Base-by-base conservation (phyloP, 441 rosid species). In the Populus hybrid region DNA sequence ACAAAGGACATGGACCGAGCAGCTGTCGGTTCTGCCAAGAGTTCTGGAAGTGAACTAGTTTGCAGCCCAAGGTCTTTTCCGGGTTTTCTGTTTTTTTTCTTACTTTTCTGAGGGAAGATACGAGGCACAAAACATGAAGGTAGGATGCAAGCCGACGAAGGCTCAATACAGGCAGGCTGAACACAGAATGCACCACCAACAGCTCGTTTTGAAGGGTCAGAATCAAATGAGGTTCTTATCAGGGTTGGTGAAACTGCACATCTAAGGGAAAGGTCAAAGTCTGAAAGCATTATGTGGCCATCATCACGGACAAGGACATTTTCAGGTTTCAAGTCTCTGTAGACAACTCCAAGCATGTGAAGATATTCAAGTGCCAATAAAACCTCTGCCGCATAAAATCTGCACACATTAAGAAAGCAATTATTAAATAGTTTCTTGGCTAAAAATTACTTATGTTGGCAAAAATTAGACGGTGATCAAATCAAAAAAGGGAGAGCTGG, bases 201-300 rank as follows among this genome's bases (percentile, higher is more conserved):
- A 38, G 77, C 81, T 0, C 94, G 87, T 78, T 74, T 88, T 50
- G 93, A 87, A 81, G 90, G 92, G 79, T 87, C 88, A 0, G 88
- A 86, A 82, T 88, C 90, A 18, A 86, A 85, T 71, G 93, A 85
- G 24, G 92, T 81, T 82, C 79, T 93, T 72, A 96, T 86, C 78
- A 96, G 88, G 77, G 99, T 96, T 21, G 99, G 98, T 75, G 92
- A 90, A 81, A 96, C 98, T 34, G 94, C 82, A 28, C 98, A 96
- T 79, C 94, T 88, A 68, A 96, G 86, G 73, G 99, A 96, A 76
- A 96, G 99, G 79, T 96, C 99, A 65, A 96, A 96, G 80, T 96
- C 99, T 3, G 98, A 96, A 61, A 96, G 99, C 99, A 96, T 96
- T 80, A 96, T 93, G 82, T 96, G 98, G 76, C 99, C 99, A 2